Conservation (phyloP, 2,329 filamentous ascomycete genomes). For the Cladosporium halotolerans region DNA sequence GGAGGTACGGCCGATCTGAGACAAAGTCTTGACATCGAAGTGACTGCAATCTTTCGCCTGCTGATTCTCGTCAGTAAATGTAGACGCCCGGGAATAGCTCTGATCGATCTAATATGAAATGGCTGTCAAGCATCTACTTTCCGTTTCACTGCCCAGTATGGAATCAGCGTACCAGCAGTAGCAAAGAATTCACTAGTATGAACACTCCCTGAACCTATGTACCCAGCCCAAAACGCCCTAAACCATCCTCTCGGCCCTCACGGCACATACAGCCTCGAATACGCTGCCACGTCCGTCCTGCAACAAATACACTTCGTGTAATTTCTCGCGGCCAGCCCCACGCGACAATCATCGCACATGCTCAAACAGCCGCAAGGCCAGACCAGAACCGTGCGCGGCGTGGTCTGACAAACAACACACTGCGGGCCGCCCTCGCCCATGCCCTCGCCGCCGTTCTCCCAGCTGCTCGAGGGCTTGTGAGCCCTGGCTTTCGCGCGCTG, state of each 20-base stretch:
- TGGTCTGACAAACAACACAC: conserved; percentile 87
- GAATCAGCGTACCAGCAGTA: no score
- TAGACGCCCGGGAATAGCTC: no score
- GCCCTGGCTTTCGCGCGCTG: conserved; percentile 45
- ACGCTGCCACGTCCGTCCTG: conserved; percentile 78
- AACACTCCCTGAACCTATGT: no score
- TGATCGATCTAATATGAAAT: no score
- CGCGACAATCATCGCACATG: conserved; percentile 88
- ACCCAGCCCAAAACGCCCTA: no score
- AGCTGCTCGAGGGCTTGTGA: conserved; percentile 35
- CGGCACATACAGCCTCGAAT: conserved; percentile 86
- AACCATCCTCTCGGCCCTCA: conserved; percentile 25
- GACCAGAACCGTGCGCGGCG: conserved; percentile 80
- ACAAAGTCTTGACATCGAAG: no score
- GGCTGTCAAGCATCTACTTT: no score
- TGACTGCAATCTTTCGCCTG: no score
- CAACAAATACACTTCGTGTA: conserved; percentile 96
- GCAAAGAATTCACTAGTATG: no score
- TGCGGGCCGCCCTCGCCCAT: conserved; percentile 70
- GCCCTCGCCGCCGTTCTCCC: conserved; percentile 66
- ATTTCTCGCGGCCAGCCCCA: conserved; percentile 92
- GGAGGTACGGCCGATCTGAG: no score
- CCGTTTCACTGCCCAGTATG: no score
- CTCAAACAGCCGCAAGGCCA: conserved; percentile 96
- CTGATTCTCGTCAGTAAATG: no score